phyloP scores from a whole-genome alignment of 169 alveolate species.

The Cryptosporidium parvum region DNA sequence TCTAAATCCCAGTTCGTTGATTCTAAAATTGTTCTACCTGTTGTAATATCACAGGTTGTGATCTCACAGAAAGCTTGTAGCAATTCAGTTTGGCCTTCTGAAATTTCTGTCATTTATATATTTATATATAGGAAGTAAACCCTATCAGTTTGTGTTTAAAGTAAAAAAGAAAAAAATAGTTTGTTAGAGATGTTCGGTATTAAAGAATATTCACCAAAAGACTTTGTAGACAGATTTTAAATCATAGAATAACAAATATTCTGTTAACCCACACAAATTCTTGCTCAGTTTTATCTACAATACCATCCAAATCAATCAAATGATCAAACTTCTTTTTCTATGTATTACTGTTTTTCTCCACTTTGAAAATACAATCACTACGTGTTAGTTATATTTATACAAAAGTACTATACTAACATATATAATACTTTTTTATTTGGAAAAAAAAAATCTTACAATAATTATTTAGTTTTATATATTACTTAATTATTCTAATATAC shows the following conservation, averaged over 20 bases:
- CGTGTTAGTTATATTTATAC: too few relatives aligned
- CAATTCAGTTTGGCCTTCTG: background rate
- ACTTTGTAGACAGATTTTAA: too few relatives aligned
- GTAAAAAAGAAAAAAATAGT: too few relatives aligned
- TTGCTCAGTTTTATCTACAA: background rate
- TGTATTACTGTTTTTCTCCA: background rate
- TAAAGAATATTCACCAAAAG: background rate
- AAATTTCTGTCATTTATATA: conserved; percentile 10
- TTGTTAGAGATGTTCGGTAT: background rate
- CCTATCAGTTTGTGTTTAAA: too few relatives aligned
- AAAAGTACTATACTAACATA: too few relatives aligned
- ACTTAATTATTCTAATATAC: background rate
- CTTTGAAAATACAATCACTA: background rate
- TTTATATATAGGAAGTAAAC: background rate
- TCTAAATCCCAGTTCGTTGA: conserved; percentile 69
- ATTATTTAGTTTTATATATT: background rate
- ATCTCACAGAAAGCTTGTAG: conserved; percentile 44
- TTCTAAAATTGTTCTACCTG: conserved; percentile 40
- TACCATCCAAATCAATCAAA: background rate
- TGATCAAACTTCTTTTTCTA: background rate
- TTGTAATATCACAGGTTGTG: conserved; percentile 31
- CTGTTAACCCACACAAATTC: background rate
- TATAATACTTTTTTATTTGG: too few relatives aligned
- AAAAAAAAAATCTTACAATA: background rate
- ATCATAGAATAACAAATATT: too few relatives aligned